phyloP scores from a whole-genome alignment of 2,329 filamentous ascomycete species.

The Colletotrichum sojae region DNA sequence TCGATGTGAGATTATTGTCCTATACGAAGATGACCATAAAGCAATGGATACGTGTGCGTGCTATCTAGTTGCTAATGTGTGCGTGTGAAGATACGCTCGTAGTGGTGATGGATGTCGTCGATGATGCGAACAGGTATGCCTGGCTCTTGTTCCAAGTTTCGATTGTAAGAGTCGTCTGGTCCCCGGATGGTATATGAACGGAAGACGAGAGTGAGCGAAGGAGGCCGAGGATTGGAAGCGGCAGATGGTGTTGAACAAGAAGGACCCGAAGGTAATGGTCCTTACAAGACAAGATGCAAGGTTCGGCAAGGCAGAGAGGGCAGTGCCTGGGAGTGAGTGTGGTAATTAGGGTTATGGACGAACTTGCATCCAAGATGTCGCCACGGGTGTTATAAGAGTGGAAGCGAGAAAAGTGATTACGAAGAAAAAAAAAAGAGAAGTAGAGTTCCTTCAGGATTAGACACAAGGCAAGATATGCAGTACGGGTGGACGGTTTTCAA shows the following conservation, averaged over 20 bases:
- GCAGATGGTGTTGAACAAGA: conserved; percentile 18
- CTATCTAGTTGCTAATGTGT: neutral
- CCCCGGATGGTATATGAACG: neutral
- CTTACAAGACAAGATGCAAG: neutral
- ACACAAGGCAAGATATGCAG: neutral
- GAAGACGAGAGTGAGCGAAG: neutral
- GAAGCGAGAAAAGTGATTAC: neutral
- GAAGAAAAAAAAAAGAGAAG: conserved; percentile 6
- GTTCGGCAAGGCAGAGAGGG: conserved; percentile 28
- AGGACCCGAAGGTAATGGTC: conserved; percentile 4
- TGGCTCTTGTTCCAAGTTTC: too few species aligned
- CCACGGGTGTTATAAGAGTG: conserved; percentile 1
- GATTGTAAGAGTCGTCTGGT: neutral
- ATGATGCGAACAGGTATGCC: neutral
- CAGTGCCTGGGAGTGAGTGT: conserved; percentile 14
- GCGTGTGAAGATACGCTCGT: neutral
- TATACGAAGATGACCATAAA: conserved; percentile 26
- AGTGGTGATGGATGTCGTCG: neutral
- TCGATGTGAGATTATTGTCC: conserved; percentile 8
- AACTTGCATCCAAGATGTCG: conserved; percentile 29
- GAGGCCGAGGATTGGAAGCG: neutral
- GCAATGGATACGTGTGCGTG: neutral
- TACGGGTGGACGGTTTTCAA: conserved; percentile 39
- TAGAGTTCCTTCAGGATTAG: conserved; percentile 26
- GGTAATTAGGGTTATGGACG: conserved; percentile 31